Evolutionary conservation across 2,329 filamentous ascomycete genomes (phyloP).

Genomic region (Cercospora sesami): DNA sequence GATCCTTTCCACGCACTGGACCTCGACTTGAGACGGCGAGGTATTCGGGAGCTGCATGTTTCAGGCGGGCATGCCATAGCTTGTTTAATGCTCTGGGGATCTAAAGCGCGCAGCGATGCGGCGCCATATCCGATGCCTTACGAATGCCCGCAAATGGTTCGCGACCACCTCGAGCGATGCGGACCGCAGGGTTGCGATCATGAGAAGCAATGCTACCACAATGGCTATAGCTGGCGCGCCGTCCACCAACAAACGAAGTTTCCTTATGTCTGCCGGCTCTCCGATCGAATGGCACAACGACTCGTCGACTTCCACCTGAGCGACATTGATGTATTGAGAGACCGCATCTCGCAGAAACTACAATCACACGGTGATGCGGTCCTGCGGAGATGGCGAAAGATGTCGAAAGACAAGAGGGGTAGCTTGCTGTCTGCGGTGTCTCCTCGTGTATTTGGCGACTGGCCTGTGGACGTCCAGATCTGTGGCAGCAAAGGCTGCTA

Average conservation of each 20-base stretch:
- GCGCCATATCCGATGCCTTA: background rate
- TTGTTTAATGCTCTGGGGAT: too few species aligned
- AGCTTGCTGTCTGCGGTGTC: background rate
- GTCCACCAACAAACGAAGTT: too few species aligned
- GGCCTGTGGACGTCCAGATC: background rate
- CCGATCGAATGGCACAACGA: constrained; percentile 5
- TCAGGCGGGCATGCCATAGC: too few species aligned
- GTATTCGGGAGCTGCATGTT: background rate
- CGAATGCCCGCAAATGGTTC: background rate
- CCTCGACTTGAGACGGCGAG: background rate
- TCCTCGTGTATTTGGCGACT: background rate
- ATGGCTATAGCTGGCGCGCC: too few species aligned
- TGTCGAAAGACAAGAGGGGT: constrained; percentile 7
- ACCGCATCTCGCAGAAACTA: background rate
- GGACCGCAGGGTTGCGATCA: background rate
- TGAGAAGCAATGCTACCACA: background rate
- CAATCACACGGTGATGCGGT: background rate
- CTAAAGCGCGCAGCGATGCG: too few species aligned
- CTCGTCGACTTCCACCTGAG: constrained; percentile 1
- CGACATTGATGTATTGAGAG: constrained; percentile 1
- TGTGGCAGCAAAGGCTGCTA: background rate
- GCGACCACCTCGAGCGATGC: background rate
- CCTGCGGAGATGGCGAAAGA: constrained; percentile 9
- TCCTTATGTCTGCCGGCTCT: background rate
- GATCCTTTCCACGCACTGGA: constrained; percentile 6